Conservation (phyloP, 208 protist genomes). For the Histomonas meleagridis region DNA sequence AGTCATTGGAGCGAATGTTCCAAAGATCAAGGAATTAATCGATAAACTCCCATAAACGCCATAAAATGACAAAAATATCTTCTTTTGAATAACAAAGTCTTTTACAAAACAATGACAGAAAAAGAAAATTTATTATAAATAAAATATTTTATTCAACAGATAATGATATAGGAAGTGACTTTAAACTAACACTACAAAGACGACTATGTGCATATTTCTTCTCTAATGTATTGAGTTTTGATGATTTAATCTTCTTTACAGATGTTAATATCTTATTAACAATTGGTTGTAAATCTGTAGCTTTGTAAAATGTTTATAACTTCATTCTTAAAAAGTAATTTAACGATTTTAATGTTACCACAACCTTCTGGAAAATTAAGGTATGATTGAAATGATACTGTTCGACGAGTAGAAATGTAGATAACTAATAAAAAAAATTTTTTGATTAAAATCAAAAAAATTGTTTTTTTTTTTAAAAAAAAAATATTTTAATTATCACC, state of each 20-base stretch:
- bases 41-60: not conserved
- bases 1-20: not conserved
- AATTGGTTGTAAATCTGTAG: not conserved
- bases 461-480: too few species aligned
- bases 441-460: not conserved
- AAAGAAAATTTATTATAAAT: too few species aligned
- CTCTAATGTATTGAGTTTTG: not conserved
- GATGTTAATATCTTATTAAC: not conserved
- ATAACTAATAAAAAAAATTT: not conserved
- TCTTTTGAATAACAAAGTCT: too few species aligned
- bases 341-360: too few species aligned
- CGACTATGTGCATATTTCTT: constrained; percentile 28
- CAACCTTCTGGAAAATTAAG: not conserved
- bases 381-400: not conserved
- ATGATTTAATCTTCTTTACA: not conserved
- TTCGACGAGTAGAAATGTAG: not conserved
- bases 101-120: too few species aligned
- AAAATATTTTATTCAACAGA: too few species aligned
- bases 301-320: not conserved
- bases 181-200: too few species aligned
- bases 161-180: too few species aligned
- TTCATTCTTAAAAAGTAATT: not conserved
- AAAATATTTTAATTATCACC: too few species aligned
- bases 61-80: not conserved
- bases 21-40: not conserved